phyloP scores from a whole-genome alignment of 1,284 basidiomycete species.

The Puccinia triticina region DNA sequence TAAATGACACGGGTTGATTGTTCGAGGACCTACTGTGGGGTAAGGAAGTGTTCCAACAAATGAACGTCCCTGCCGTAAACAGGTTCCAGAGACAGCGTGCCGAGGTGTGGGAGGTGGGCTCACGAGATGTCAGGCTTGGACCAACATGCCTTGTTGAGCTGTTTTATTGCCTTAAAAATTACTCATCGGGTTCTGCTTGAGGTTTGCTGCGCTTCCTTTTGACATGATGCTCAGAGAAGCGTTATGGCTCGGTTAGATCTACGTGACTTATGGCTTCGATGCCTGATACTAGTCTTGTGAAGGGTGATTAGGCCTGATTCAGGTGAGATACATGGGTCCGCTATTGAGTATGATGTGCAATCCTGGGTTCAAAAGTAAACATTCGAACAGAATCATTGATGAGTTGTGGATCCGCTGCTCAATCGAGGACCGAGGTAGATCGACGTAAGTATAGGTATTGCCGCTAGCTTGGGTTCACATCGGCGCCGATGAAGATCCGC shows the following conservation, averaged over 20 bases:
- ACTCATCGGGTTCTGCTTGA: not conserved
- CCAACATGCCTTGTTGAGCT: too few species aligned
- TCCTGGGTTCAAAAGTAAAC: not conserved
- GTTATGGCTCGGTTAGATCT: not conserved
- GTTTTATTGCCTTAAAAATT: not conserved
- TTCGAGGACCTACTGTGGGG: not conserved
- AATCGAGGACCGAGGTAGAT: not conserved
- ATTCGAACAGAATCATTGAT: not conserved
- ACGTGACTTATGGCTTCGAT: too few species aligned
- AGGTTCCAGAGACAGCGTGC: not conserved
- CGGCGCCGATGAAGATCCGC: constrained; percentile 4
- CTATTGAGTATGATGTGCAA: constrained; percentile 9
- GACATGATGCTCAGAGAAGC: not conserved
- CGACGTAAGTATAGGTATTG: not conserved
- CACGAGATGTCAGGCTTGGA: too few species aligned
- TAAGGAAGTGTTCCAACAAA: not conserved
- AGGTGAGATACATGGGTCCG: too few species aligned
- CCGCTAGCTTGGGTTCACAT: not conserved
- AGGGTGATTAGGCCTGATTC: not conserved
- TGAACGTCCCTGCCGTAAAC: not conserved
- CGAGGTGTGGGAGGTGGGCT: not conserved
- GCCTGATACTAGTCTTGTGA: not conserved
- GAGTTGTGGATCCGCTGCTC: constrained; percentile 2
- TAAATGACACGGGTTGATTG: not conserved
- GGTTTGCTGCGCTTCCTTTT: not conserved